Percentiles rank a stretch among this genome's conserved stretches.
These are phyloP conservation scores for Papiliotrema terrestris DNA, from an alignment of 1,284 basidiomycete genomes.

Conservation along the genomic window DNA sequence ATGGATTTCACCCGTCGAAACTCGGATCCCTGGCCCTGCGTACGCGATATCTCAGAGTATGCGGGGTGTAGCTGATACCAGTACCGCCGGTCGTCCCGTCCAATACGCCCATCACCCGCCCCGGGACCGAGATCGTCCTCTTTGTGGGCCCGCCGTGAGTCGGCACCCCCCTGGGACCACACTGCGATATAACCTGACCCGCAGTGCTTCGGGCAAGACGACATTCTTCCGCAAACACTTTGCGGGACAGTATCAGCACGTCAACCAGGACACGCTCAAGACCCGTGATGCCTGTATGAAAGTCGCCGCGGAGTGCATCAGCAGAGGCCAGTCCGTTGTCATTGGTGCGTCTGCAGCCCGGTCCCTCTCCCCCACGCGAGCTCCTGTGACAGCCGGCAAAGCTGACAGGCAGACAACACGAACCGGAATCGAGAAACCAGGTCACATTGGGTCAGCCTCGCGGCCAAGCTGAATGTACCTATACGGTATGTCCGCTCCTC, in stretches of 20 bases:
- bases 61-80: slow-evolving; percentile 14
- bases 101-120: slow-evolving; percentile 59
- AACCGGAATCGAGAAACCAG: slow-evolving; percentile 70
- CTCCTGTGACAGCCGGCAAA: neutral
- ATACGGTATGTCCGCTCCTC: slow-evolving; percentile 58
- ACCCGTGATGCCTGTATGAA: slow-evolving; percentile 71
- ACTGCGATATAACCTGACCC: neutral
- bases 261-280: slow-evolving; percentile 77
- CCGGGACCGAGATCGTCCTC: slow-evolving; percentile 60
- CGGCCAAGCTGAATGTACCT: slow-evolving; percentile 57
- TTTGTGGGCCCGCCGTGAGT: slow-evolving; percentile 76
- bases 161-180: neutral
- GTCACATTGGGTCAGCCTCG: slow-evolving; percentile 64
- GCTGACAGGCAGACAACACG: slow-evolving; percentile 78
- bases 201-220: slow-evolving; percentile 72
- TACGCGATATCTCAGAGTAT: slow-evolving; percentile 8
- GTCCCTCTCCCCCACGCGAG: too few species aligned
- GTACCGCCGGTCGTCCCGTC: slow-evolving; percentile 63
- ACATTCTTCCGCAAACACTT: slow-evolving; percentile 73
- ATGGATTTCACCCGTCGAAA: slow-evolving; percentile 34
- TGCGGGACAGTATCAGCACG: slow-evolving; percentile 65
- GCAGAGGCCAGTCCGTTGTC: slow-evolving; percentile 63
- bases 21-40: slow-evolving; percentile 20
- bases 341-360: slow-evolving; percentile 64
- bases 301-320: slow-evolving; percentile 59